Evolutionary conservation across 1,284 basidiomycete species (phyloP), one percentile per base, ranked within the genome.

Genomic region (Trametes versicolor): DNA sequence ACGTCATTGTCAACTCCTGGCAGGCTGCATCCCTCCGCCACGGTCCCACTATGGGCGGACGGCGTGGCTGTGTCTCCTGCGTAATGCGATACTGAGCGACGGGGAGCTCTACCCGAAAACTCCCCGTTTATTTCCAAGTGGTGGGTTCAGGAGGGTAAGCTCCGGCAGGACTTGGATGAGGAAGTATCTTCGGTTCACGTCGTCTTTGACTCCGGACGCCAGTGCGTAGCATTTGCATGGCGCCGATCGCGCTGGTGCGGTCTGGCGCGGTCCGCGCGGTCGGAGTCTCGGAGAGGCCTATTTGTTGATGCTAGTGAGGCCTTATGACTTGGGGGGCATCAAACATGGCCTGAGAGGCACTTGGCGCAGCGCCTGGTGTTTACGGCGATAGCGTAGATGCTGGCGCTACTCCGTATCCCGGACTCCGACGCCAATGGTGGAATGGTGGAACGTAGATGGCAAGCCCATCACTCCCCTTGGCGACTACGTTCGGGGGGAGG

Each of bases 331-430:
- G 23, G 27, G 4, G 10, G 5, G 17, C 43, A 23, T 27, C 68
- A 82, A n/a, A 78, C 81, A 23, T 84, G 81, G 59, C 81, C 81
- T 0, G 81, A 82, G 3, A 76, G 78, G 74, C 75, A 82, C 59
- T 73, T 84, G 32, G 82, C 77, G 0, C 71, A 72, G 39, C 79
- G 80, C 62, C 79, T 79, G 2, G 37, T 81, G 10, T 80, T 79
- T 58, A 80, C 83, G 56, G 77, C 78, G 63, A 71, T 81, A 23
- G 75, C 79, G 0, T 73, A 79, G 2, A 75, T 82, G 4, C 70
- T 80, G 1, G 81, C 80, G 77, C 76, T 74, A 0, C 81, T 81
- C 65, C 73, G 78, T 55, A 78, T 81, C 41, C 62, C 72, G 19
- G 78, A 76, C n/a, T 70, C 71, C 5, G 48, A 73, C 19, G 70